A percentile compares a stretch with the other conserved stretches of the same genome.
Evolutionary conservation across 1,284 basidiomycete genomes (phyloP).

Genomic region (Malassezia sympodialis): DNA sequence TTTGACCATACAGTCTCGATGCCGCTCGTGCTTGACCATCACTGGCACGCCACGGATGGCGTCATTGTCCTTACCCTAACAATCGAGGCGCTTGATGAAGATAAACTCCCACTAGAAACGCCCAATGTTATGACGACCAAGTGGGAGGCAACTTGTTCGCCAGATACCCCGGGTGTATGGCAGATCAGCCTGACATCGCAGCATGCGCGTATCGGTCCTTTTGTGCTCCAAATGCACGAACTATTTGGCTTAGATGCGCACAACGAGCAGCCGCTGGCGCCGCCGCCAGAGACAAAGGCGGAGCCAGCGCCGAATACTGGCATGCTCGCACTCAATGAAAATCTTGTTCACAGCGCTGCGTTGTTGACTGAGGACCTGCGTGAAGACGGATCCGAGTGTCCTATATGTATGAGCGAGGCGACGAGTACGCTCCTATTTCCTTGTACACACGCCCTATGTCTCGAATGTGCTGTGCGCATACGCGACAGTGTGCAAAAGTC

Average conservation of each 20-base stretch:
- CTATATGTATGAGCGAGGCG: constrained; percentile 39
- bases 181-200: neutral
- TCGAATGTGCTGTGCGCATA: constrained; percentile 43
- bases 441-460: constrained; percentile 45
- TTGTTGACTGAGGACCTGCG: constrained; percentile 11
- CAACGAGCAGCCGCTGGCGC: constrained; percentile 15
- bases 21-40: constrained; percentile 5
- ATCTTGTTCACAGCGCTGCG: neutral
- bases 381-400: constrained; percentile 32
- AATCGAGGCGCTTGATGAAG: constrained; percentile 43
- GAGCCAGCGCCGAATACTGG: neutral
- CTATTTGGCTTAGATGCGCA: constrained; percentile 40
- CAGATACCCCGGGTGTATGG: neutral
- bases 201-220: constrained; percentile 27
- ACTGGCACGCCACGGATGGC: neutral
- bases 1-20: neutral
- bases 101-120: constrained; percentile 26
- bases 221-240: constrained; percentile 43
- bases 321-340: neutral
- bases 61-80: constrained; percentile 34
- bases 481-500: constrained; percentile 37
- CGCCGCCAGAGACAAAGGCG: constrained; percentile 14
- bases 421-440: constrained; percentile 42
- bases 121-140: constrained; percentile 34
- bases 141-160: neutral